Base-by-base conservation (phyloP, 495 filamentous ascomycete genomes). In the Xylaria castorea region DNA sequence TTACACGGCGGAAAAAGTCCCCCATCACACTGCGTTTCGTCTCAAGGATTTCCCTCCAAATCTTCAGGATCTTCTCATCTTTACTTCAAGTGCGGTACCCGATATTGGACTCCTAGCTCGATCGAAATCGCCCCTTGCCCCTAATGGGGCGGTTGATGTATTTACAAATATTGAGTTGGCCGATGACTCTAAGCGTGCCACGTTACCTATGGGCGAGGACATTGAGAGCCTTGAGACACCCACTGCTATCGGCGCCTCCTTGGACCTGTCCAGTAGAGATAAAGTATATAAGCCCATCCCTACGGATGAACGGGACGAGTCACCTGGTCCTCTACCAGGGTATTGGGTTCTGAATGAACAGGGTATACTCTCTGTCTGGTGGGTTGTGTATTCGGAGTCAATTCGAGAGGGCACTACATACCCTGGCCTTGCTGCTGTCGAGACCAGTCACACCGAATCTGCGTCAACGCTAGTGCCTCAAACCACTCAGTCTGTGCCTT, bases 281-380 rank as follows among this genome's bases (percentile, higher is more conserved):
- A 93, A 88, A 72, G 92, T 97, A 3, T 80, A 87, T 55, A 87
- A 91, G 70, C 97, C 97, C 6, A 92, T 97, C 68, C 88, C 90
- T 5, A 88, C 87, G 14, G 93, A 94, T 73, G 91, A 94, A 60
- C 81, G 89, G 16, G 89, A 95, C 66, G 81, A 85, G 50, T 95
- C 94, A 3, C 87, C 89, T 16, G 91, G 91, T 2, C 96, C 97
- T 20, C 79, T 97, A n/a, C 97, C 97, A 2, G 94, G 91, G 3
- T 80, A 97, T 18, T 89, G 97, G 84, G 87, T 95, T 42, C 86
- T 99, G 4, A 98, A 96, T 71, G 89, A 97, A 77, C 93, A 98
- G 75, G 96, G 96, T 38, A 84, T 97, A 12, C 84, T 99, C 9
- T 87, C 87, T 30, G 85, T 91, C 25, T 99, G 97, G 97, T 97